Conservation (phyloP, 2,329 filamentous ascomycete genomes). For the Pseudogymnoascus sp. region DNA sequence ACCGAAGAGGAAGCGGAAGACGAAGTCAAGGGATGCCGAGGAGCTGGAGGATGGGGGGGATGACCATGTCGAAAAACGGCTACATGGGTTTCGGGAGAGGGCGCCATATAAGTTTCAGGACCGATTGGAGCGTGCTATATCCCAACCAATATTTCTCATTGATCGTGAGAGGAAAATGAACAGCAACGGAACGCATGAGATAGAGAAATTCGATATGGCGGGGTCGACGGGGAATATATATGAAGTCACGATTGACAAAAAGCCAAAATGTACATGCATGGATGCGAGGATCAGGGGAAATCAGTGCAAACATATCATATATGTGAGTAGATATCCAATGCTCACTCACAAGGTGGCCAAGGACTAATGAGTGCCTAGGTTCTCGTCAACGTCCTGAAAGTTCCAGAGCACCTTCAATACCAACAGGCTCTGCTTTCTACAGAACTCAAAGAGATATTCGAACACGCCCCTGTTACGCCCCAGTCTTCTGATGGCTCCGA, state of each 20-base stretch:
- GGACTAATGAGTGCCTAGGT: conserved; percentile 30
- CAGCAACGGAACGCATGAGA: conserved; percentile 30
- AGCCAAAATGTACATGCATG: conserved; percentile 47
- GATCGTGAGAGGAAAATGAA: conserved; percentile 31
- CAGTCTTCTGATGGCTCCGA: conserved; percentile 29
- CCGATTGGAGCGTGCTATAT: conserved; percentile 39
- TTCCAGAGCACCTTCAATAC: conserved; percentile 44
- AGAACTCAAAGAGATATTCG: conserved; percentile 49
- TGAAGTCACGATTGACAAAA: conserved; percentile 43
- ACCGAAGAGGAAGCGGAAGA: neutral
- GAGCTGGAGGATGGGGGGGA: neutral
- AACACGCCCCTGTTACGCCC: conserved; percentile 41
- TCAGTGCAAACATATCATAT: conserved; percentile 57
- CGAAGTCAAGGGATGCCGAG: neutral
- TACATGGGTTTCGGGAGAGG: conserved; percentile 32
- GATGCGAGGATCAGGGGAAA: conserved; percentile 42
- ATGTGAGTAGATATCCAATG: conserved; percentile 32
- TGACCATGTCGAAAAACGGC: conserved; percentile 29
- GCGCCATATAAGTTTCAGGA: conserved; percentile 38
- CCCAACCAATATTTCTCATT: conserved; percentile 50
- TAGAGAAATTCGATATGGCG: conserved; percentile 46
- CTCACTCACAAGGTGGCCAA: conserved; percentile 8
- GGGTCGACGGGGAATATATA: conserved; percentile 57
- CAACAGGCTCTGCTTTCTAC: conserved; percentile 51
- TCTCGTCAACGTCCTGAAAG: conserved; percentile 49